Evolutionary conservation across 805 yeast genomes (phyloP).

Genomic region (Ogataea parapolymorpha): DNA sequence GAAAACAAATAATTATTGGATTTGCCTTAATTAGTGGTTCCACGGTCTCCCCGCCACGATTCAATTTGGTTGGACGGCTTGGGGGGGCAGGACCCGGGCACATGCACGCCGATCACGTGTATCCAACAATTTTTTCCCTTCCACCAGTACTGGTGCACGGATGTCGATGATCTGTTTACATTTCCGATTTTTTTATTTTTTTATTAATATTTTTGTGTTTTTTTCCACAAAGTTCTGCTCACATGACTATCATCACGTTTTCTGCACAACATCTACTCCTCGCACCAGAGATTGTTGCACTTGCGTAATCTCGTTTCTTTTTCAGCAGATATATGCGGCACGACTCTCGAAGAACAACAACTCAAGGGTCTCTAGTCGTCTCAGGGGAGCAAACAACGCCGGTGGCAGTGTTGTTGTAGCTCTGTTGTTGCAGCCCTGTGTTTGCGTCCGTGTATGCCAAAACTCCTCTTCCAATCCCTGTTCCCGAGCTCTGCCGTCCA

Average conservation of each 20-base stretch:
- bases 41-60: constrained; percentile 7
- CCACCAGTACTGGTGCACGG: neutral
- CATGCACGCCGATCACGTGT: constrained; percentile 4
- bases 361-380: no score
- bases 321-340: neutral
- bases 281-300: constrained; percentile 2
- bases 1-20: constrained; percentile 4
- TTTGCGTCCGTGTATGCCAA: no score
- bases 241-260: neutral
- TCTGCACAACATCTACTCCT: neutral
- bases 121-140: constrained; percentile 1
- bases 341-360: neutral
- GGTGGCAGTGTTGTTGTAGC: no score
- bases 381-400: no score
- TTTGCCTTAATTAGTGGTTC: constrained; percentile 1
- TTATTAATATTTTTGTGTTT: no score
- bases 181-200: no score
- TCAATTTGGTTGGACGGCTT: constrained; percentile 7
- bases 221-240: neutral
- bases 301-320: constrained; percentile 15
- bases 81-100: neutral
- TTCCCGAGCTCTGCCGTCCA: neutral
- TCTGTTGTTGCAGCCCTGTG: no score
- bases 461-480: neutral
- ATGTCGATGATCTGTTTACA: neutral